phyloP scores from a whole-genome alignment of 257 asterid species.

The Petrea volubilis region DNA sequence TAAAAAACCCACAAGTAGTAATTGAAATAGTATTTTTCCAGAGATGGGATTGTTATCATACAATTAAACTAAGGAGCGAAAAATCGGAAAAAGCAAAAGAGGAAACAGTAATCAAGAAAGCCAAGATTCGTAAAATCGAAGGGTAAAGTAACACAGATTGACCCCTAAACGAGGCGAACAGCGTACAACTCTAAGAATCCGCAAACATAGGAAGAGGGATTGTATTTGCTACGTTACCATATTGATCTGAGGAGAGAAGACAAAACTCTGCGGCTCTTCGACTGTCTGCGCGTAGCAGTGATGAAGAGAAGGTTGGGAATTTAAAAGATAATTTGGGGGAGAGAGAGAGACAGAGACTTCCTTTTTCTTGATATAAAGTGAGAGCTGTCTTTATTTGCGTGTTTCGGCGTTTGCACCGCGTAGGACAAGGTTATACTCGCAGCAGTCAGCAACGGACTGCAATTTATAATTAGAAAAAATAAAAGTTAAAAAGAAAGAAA shows the following conservation, averaged over 20 bases:
- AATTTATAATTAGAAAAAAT: too few species aligned
- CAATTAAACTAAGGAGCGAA: conserved; percentile 2
- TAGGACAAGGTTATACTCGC: too few species aligned
- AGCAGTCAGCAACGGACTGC: too few species aligned
- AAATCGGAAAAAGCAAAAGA: background rate
- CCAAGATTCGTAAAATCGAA: background rate
- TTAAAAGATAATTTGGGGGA: conserved; percentile 1
- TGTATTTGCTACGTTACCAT: conserved; percentile 26
- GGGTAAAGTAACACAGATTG: background rate
- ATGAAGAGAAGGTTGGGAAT: background rate
- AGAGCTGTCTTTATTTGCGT: too few species aligned
- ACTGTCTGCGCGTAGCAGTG: background rate
- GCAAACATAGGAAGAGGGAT: background rate
- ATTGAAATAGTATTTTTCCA: background rate
- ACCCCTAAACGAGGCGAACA: background rate
- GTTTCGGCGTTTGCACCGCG: too few species aligned
- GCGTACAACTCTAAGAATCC: too few species aligned
- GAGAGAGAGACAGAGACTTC: background rate
- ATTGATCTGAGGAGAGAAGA: conserved; percentile 20
- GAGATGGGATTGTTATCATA: conserved; percentile 3
- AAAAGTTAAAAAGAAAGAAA: too few species aligned
- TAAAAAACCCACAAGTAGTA: background rate
- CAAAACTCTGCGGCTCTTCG: conserved; percentile 12
- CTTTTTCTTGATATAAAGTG: too few species aligned
- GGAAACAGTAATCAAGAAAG: conserved; percentile 11